Base-by-base conservation (phyloP, 1,284 basidiomycete species). In the Athelia psychrophila region DNA sequence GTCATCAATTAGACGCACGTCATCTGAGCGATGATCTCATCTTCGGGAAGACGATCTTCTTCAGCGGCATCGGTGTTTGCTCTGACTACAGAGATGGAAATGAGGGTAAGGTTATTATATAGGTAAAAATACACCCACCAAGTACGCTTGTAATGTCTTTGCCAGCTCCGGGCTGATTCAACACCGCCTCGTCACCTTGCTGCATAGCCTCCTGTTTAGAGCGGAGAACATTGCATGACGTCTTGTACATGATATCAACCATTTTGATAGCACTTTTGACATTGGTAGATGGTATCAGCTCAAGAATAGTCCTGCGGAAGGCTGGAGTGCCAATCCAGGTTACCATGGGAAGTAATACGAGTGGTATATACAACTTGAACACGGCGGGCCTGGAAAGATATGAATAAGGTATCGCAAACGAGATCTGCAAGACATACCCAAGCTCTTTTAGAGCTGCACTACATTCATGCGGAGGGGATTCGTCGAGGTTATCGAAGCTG, bases 141-240 rank as follows among this genome's bases (percentile, higher is more conserved):
- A 80, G 58, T 47, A 74, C 67, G 51, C 74, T 79, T 48, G 79
- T 67, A 44, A 80, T 70, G 59, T 80, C 76, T 46, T 74, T 76
- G n/a, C 71, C 73, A 32, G n/a, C 58, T 58, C 2, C 66, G 69
- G 30, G 72, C 55, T 74, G 68, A 9, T 58, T 53, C 9, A 55
- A 44, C 0, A 72, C 53, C 9, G 60, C 65, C 16, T 69, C 64
- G 25, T 74, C 67, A 0, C 71, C 72, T 48, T 62, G 58, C 24
- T 55, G 58, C 6, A 78, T 52, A 1, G 70, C 69, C n/a, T 52
- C 58, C 58, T 65, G 71, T 63, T 76, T 81, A 22, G 58, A 60
- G 25, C 69, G 55, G 16, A 70, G 68, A 5, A 81, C 73, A n/a
- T 69, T 60, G 2, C 57, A 48, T 0, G 76, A 69, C 0, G 68